These are phyloP conservation scores for Agaricus blazei DNA, from an alignment of 768 basidiomycete genomes.

Conservation along the genomic window DNA sequence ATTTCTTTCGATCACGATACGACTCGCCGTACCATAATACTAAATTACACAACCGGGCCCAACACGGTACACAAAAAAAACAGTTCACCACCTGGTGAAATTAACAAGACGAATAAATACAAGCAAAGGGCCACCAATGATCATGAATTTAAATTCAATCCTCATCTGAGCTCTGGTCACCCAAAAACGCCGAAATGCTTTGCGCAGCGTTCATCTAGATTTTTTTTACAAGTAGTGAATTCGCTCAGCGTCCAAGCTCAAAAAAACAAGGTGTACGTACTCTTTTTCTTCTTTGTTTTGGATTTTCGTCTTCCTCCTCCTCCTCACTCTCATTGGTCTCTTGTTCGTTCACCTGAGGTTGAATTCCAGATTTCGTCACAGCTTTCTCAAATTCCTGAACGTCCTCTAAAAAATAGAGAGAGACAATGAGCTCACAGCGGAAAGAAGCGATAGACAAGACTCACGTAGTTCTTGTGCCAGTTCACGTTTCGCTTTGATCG, in stretches of 20 bases:
- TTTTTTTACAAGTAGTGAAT: background rate
- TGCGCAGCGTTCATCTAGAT: constrained; percentile 39
- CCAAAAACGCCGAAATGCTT: constrained; percentile 69
- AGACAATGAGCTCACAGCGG: background rate
- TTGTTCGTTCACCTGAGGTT: constrained; percentile 20
- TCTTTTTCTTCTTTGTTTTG: constrained; percentile 32
- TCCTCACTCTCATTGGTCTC: constrained; percentile 19
- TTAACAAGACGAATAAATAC: background rate
- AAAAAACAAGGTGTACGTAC: constrained; percentile 21
- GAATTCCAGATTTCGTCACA: constrained; percentile 28
- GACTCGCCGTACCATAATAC: no score
- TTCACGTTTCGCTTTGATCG: constrained; percentile 69
- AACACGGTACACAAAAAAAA: background rate
- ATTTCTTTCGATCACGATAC: no score
- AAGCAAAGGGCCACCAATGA: background rate
- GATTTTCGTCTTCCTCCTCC: constrained; percentile 23
- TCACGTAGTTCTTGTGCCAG: constrained; percentile 64
- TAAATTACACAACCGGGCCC: no score
- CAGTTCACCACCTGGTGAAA: background rate
- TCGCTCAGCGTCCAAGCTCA: background rate
- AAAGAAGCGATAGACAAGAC: background rate
- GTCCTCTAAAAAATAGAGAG: constrained; percentile 47
- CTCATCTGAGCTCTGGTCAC: constrained; percentile 68
- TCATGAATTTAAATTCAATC: constrained; percentile 18
- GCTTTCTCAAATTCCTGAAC: constrained; percentile 65